A percentile compares a stretch with the other conserved stretches of the same genome.
Conservation (phyloP, 148 eudicot species). For the Vaccinium macrocarpon region DNA sequence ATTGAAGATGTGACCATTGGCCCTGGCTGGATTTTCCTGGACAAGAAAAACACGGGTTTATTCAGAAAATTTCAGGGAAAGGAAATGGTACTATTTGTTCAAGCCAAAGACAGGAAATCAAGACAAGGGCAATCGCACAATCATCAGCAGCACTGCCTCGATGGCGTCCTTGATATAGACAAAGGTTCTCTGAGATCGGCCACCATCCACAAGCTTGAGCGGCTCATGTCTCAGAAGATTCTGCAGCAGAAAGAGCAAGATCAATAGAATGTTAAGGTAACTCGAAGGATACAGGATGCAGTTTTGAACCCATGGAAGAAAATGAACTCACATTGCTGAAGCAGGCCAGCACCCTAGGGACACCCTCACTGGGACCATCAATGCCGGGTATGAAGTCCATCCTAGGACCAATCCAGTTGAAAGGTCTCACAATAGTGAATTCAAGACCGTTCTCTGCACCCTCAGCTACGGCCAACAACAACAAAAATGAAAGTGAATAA, state of each 20-base stretch:
- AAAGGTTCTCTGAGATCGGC: constrained; percentile 93
- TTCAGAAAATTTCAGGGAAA: background rate
- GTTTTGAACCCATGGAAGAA: constrained; percentile 2
- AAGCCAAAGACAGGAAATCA: background rate
- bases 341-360: constrained; percentile 97
- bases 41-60: background rate
- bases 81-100: background rate
- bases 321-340: constrained; percentile 74
- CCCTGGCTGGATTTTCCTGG: constrained; percentile 95
- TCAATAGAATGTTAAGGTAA: background rate
- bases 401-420: constrained; percentile 99
- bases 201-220: constrained; percentile 98
- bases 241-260: constrained; percentile 30
- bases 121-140: constrained; percentile 46
- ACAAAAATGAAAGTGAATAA: background rate
- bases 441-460: constrained; percentile 96
- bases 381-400: constrained; percentile 99
- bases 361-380: constrained; percentile 98
- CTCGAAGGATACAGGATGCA: background rate
- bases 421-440: constrained; percentile 95
- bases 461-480: constrained; percentile 57
- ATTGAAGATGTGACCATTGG: constrained; percentile 94
- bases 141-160: constrained; percentile 94
- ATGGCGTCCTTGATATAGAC: constrained; percentile 94
- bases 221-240: constrained; percentile 91